Percentiles rank a stretch among this genome's conserved stretches.
Conservation (phyloP, 495 filamentous ascomycete species). For the Podospora tetraspora region DNA sequence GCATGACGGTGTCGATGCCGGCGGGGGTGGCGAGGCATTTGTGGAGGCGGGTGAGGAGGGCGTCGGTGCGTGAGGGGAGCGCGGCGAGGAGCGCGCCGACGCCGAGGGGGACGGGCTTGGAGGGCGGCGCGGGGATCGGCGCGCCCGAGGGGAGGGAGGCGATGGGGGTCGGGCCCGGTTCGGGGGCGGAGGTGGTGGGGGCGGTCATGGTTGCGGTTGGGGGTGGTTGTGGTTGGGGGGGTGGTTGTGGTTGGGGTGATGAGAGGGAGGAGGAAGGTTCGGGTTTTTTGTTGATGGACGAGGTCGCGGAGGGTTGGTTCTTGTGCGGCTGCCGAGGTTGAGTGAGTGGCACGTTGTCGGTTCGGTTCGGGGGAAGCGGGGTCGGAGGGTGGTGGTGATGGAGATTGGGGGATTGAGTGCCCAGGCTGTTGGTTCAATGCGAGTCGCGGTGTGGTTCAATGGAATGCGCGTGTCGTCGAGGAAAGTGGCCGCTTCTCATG, state of each 20-base stretch:
- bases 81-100: slow-evolving; percentile 31
- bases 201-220: background rate
- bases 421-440: background rate
- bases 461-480: background rate
- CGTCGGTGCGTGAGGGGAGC: slow-evolving; percentile 40
- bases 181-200: background rate
- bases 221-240: background rate
- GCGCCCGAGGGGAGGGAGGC: slow-evolving; percentile 38
- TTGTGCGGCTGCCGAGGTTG: background rate
- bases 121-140: slow-evolving; percentile 34
- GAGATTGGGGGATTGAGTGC: background rate
- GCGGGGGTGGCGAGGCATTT: slow-evolving; percentile 53
- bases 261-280: background rate
- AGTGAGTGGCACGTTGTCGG: background rate
- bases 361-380: background rate
- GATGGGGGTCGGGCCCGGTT: slow-evolving; percentile 20
- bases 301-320: background rate
- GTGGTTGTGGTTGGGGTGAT: background rate
- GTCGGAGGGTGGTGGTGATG: background rate
- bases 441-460: background rate
- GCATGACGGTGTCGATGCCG: slow-evolving; percentile 57
- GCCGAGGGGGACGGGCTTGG: slow-evolving; percentile 25
- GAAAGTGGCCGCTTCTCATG: background rate
- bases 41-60: slow-evolving; percentile 48
- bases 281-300: background rate